Evolutionary conservation across 768 basidiomycete species (phyloP), one percentile per base, ranked within the genome.

Genomic region (Saitozyma podzolica): DNA sequence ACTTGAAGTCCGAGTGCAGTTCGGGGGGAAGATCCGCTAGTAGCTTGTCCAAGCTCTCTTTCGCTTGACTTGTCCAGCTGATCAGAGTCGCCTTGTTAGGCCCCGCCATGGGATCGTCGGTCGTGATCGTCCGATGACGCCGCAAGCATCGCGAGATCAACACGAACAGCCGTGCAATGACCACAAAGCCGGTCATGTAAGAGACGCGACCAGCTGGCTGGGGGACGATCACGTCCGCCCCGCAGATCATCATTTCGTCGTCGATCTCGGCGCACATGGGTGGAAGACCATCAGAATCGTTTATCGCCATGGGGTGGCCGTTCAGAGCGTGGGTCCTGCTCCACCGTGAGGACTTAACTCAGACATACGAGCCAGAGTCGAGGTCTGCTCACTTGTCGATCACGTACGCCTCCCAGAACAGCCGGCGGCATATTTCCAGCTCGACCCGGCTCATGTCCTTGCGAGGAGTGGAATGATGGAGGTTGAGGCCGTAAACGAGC

Each of bases 131-230:
- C 29, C 29, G 29, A 5, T 29, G 29, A 29, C 29, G 29, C 5
- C 29, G 29, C 29, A 29, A 29, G 29, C 29, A 29, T 29, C 29
- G 29, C 29, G 29, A 29, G 29, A 29, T 29, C 29, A 29, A 29
- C 29, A 29, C 61, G 56, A 70, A 69, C 11, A 74, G 58, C 7
- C 55, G 59, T 6, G 62, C 50, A 37, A 64, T 51, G 47, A 63
- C 58, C 11, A 68, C 63, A 45, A 70, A 74, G 10, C 72, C 72
- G 13, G 62, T 62, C 63, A 74, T 74, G 51, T 74, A 70, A 9
- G 64, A 66, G 40, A 61, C 43, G n/a, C 49, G 52, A 19, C 62
- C 64, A 13, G 50, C 42, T 0, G 68, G 67, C 40, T 72, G 70
- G 7, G 63, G 52, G 3, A 61, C 50, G 40, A 55, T 54, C 7